A percentile compares a stretch with the other conserved stretches of the same genome.
Evolutionary conservation across 805 yeast genomes (phyloP).

Genomic region (Ogataea saltuana): DNA sequence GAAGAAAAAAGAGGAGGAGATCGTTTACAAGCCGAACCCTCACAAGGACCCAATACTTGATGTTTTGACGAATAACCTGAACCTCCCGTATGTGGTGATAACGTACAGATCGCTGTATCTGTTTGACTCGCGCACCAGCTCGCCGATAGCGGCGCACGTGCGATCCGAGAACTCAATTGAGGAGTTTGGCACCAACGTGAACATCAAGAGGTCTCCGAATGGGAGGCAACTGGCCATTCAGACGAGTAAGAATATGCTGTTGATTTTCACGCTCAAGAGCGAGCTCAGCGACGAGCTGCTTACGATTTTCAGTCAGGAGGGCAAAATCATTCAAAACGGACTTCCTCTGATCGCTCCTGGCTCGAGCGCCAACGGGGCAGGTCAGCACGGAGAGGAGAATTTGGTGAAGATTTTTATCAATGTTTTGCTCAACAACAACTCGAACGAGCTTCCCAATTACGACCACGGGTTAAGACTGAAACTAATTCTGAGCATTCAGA

Average conservation of each 20-base stretch:
- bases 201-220: conserved; percentile 38
- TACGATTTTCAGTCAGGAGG: conserved; percentile 32
- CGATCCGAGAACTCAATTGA: conserved; percentile 45
- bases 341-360: conserved; percentile 23
- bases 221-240: conserved; percentile 43
- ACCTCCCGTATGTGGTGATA: conserved; percentile 34
- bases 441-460: conserved; percentile 31
- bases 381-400: conserved; percentile 14
- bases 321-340: conserved; percentile 38
- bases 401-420: conserved; percentile 31
- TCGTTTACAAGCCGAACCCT: conserved; percentile 25
- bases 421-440: conserved; percentile 26
- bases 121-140: conserved; percentile 42
- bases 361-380: conserved; percentile 13
- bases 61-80: conserved; percentile 23
- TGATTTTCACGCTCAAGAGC: conserved; percentile 43
- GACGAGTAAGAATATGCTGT: conserved; percentile 41
- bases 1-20: conserved; percentile 9
- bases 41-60: conserved; percentile 38
- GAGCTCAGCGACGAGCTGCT: conserved; percentile 34
- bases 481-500: conserved; percentile 37
- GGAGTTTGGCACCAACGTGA: conserved; percentile 47
- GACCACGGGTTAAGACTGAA: conserved; percentile 37
- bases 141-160: conserved; percentile 50
- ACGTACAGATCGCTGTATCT: conserved; percentile 41